phyloP scores from a whole-genome alignment of 1,284 basidiomycete genomes.

The Lentinus polychrous region DNA sequence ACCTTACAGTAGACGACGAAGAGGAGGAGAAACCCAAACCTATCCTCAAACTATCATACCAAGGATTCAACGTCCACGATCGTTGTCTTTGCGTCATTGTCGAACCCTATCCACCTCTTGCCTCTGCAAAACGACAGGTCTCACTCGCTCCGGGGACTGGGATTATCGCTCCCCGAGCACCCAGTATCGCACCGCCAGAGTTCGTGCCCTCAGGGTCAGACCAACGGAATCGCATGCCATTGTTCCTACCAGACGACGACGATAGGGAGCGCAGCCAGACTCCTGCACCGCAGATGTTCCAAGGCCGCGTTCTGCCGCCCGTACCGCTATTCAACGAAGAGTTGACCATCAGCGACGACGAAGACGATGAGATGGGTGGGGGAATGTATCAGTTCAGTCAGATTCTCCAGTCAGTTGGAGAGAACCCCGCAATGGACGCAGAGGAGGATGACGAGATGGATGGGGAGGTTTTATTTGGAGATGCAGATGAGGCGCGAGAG shows the following conservation, averaged over 20 bases:
- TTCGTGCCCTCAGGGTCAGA: slow-evolving; percentile 19
- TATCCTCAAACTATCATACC: slow-evolving; percentile 53
- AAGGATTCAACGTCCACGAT: slow-evolving; percentile 59
- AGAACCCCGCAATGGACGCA: slow-evolving; percentile 42
- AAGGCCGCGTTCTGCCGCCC: slow-evolving; percentile 27
- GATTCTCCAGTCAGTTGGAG: slow-evolving; percentile 51
- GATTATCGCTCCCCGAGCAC: slow-evolving; percentile 21
- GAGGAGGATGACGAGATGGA: slow-evolving; percentile 76
- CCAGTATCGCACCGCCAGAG: slow-evolving; percentile 29
- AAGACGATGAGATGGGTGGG: slow-evolving; percentile 31
- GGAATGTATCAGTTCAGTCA: slow-evolving; percentile 73
- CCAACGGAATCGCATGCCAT: slow-evolving; percentile 42
- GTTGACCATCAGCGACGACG: slow-evolving; percentile 23
- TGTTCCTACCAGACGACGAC: slow-evolving; percentile 63
- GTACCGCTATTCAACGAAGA: slow-evolving; percentile 39
- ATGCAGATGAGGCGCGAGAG: slow-evolving; percentile 68
- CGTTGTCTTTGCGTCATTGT: slow-evolving; percentile 72
- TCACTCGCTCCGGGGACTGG: slow-evolving; percentile 24
- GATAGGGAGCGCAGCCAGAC: slow-evolving; percentile 34
- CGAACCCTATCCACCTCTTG: slow-evolving; percentile 64
- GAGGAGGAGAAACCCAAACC: slow-evolving; percentile 71
- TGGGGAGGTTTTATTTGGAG: slow-evolving; percentile 66
- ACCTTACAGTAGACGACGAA: slow-evolving; percentile 34
- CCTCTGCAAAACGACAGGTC: slow-evolving; percentile 29
- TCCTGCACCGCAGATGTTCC: slow-evolving; percentile 26